Base-by-base conservation (phyloP, 2,329 filamentous ascomycete species). In the Penicillium digitatum region DNA sequence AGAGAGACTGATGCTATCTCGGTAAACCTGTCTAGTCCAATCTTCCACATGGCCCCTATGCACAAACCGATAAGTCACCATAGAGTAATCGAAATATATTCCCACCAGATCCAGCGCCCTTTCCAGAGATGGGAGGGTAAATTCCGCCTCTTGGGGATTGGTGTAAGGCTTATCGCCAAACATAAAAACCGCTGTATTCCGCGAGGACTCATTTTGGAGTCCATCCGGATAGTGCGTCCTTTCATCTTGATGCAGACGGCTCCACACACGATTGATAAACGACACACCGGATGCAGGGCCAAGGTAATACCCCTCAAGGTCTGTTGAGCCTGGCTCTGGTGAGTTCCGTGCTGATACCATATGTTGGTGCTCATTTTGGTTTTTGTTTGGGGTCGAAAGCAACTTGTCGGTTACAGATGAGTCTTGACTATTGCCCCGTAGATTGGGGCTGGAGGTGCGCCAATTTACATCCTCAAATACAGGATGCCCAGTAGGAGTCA, bases 211-310 rank as follows among this genome's bases (percentile, higher is more conserved):
- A 55, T 67, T 64, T 22, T 66, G 63, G 35, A 68, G 48, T 16
- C 62, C 61, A 50, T 65, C 63, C 0, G 69, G 68, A 27, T 70
- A 65, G 3, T 68, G 65, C 0, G 68, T 70, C 18, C 60, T 70
- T 38, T 74, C 75, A 78, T 85, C 48, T 78, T 85, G 43, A 77
- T 85, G 59, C 64, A 89, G 52, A 78, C 87, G 73, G 78, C 87
- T 69, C 85, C 88, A 77, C 79, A 87, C 76, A 78, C 87, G 84
- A 70, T 88, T 61, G 76, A 89, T 71, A 73, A 87, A 78, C 62
- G 81, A 74, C 63, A 80, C 67, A 40, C 78, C 65, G 65, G 81
- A 76, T 4, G 81, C 79, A 14, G 78, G 77, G 10, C 82, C 81
- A n/a, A 82, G 73, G 57, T 81, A 81, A 48, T 84, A 80, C 1